Evolutionary conservation across 768 basidiomycete genomes (phyloP), one percentile per base, ranked within the genome.

Genomic region (Termitomyces titanicus): DNA sequence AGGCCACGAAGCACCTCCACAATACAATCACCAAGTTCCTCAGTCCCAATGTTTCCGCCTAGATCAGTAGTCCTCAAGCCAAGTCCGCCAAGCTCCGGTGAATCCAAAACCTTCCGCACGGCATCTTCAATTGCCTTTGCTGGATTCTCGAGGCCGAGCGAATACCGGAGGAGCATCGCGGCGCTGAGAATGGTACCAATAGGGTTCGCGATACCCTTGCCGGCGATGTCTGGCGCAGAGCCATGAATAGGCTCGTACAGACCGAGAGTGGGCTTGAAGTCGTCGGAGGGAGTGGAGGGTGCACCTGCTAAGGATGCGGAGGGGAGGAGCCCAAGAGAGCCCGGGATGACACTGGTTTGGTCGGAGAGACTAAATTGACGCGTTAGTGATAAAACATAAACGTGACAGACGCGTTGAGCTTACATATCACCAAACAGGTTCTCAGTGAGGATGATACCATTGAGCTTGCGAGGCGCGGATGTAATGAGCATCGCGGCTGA

Each of bases 351-450:
- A 61, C 95, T 98, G 12, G 87, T 83, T 70, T 99, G 94, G 70
- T 98, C 97, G 8, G 96, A 98, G 37, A 99, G 82, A 64, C 94
- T 98, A 65, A 25, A 33, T 57, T n/a, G 39, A 47, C 51, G 25
- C 12, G 3, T 53, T 54, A 43, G 46, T 39, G 24, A 24, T 45
- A 13, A 27, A 5, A 37, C 17, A 24, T 25, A 12, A 35, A 48
- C 18, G 22, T 35, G 47, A 10, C 11, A 18, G 10, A 37, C 37
- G 8, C 11, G 12, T 22, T 13, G 17, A 13, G 35, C 92, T 66
- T 67, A 98, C 97, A 98, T 98, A 70, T 98, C 95, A 44, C 95
- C 95, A 60, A 98, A 97, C 70, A 98, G 71, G 70, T 98, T 98
- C 73, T 95, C 95, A 0, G 94, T 99, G 54, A 99, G 72, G 61